phyloP scores from a whole-genome alignment of 1,284 basidiomycete species.

The Meripilus lineatus region DNA sequence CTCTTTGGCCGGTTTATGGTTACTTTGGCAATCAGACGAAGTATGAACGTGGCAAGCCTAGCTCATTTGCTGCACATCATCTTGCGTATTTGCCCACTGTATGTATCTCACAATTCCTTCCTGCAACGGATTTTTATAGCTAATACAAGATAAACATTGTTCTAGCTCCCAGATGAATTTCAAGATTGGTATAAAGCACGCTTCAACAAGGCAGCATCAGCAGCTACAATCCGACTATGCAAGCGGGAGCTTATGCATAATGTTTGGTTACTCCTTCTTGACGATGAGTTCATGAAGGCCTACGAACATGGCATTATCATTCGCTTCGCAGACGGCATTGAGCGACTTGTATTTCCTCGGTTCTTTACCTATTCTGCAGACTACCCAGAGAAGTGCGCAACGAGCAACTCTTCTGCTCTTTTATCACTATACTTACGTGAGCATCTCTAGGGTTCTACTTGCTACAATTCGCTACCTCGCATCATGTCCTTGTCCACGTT shows the following conservation, averaged over 20 bases:
- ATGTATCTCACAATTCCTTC: conserved; percentile 7
- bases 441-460: conserved; percentile 25
- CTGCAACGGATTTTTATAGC: conserved; percentile 7
- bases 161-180: conserved; percentile 23
- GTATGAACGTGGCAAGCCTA: conserved; percentile 23
- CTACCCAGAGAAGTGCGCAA: conserved; percentile 26
- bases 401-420: background rate
- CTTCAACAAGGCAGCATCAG: conserved; percentile 11
- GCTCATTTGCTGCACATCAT: conserved; percentile 25
- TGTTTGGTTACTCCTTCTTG: conserved; percentile 20
- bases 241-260: conserved; percentile 29
- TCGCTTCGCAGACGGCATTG: conserved; percentile 18
- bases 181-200: conserved; percentile 21
- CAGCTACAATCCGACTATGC: conserved; percentile 14
- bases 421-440: too few species aligned
- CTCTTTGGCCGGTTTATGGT: conserved; percentile 35
- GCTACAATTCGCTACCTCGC: conserved; percentile 24
- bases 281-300: conserved; percentile 17
- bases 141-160: too few species aligned
- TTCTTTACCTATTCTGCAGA: conserved; percentile 26
- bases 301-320: conserved; percentile 22
- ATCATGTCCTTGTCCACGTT: conserved; percentile 24
- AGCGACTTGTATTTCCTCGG: conserved; percentile 18
- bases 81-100: conserved; percentile 29
- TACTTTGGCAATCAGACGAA: conserved; percentile 34